Evolutionary conservation across 2,329 filamentous ascomycete species (phyloP).

Genomic region (Hymenotorrendiella dingleyae): DNA sequence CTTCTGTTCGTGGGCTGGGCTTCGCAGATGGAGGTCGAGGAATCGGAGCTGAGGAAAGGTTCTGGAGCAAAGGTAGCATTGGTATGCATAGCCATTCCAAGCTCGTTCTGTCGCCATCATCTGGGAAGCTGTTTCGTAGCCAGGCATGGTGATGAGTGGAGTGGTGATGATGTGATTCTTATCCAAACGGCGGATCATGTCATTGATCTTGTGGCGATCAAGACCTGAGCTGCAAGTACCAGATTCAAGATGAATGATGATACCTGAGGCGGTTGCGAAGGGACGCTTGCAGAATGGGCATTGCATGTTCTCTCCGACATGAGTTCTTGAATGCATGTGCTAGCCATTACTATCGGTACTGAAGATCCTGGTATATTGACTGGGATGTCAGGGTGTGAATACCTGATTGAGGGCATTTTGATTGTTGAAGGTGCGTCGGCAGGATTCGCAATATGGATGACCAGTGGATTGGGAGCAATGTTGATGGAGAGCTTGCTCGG

Average conservation of each 20-base stretch:
- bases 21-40: constrained; percentile 50
- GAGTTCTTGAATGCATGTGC: constrained; percentile 49
- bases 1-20: constrained; percentile 42
- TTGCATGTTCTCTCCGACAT: constrained; percentile 37
- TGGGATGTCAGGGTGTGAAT: background rate
- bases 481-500: constrained; percentile 15
- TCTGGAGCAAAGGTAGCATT: constrained; percentile 49
- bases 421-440: constrained; percentile 19
- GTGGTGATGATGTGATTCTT: constrained; percentile 44
- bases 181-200: constrained; percentile 41
- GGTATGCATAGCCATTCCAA: constrained; percentile 41
- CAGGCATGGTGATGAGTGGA: constrained; percentile 42
- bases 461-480: constrained; percentile 10
- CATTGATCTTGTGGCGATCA: constrained; percentile 44
- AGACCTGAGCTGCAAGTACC: constrained; percentile 42
- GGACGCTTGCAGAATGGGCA: constrained; percentile 50
- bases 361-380: background rate
- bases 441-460: constrained; percentile 20
- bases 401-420: constrained; percentile 22
- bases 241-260: constrained; percentile 54
- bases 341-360: no score
- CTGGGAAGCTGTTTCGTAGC: constrained; percentile 26
- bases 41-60: constrained; percentile 32
- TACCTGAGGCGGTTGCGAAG: constrained; percentile 46
- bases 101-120: constrained; percentile 33